Evolutionary conservation across 768 basidiomycete genomes (phyloP), one percentile per base, ranked within the genome.

Genomic region (Russula sp.): DNA sequence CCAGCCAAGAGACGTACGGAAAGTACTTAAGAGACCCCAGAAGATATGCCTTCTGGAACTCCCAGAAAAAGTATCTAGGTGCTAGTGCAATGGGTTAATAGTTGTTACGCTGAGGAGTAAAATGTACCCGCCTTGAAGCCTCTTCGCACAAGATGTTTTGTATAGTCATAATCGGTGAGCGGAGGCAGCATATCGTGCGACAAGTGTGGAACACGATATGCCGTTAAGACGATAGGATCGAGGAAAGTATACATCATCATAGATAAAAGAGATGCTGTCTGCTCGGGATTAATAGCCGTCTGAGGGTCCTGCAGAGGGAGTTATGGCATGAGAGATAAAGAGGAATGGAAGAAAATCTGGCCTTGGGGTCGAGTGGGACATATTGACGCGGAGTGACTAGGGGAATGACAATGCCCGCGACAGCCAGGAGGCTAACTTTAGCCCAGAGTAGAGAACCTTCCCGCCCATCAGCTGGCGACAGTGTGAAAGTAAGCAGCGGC

Each of bases 371-470:
- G 28, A 83, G 75, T 5, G 87, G 86, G 2, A 80, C 72, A 71
- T 89, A 88, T 52, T 76, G 76, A 18, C 84, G 75, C 5, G 88
- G 87, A 48, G 80, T 75, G 51, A 83, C 63, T 18, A 87, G 72
- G 30, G 88, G 88, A 34, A 88, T 73, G 11, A 81, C 59, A 2
- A 82, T 72, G 8, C 77, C 79, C 10, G 76, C 80, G 7, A 82
- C 34, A 8, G 76, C 67, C 18, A 88, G 76, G 13, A 83, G 56
- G n/a, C 64, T 70, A 5, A 85, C 62, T 70, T 85, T 81, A 4
- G 74, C 72, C 86, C 87, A 88, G 22, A 87, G 71, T 38, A 83
- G 62, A 56, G 71, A 63, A 8, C 83, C 81, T 67, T 83, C 82
- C 1, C 71, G 70, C 2, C 71, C 68, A 67, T 89, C 88, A n/a